These are phyloP conservation scores for Didymella segeticola DNA, from an alignment of 2,329 filamentous ascomycete species.

Conservation along the genomic window DNA sequence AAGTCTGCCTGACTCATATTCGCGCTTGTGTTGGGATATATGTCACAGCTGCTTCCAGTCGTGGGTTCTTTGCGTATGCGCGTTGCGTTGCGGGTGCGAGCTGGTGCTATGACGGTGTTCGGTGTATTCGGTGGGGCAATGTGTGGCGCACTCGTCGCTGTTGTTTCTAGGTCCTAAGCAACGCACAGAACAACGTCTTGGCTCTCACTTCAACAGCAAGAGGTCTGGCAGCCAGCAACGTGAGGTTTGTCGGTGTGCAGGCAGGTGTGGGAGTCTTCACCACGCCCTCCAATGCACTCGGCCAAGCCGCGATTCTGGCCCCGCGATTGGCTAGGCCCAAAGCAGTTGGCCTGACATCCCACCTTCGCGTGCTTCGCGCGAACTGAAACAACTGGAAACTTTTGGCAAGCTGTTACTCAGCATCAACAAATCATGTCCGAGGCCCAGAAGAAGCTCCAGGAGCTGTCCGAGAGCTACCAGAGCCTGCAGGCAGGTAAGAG, in stretches of 20 bases:
- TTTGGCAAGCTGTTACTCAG: conserved; percentile 34
- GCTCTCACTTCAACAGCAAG: background rate
- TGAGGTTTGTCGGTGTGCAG: conserved; percentile 3
- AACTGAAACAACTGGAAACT: conserved; percentile 19
- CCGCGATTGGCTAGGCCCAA: conserved; percentile 32
- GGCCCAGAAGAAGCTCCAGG: conserved; percentile 77
- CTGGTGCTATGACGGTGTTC: conserved; percentile 18
- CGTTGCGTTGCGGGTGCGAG: conserved; percentile 15
- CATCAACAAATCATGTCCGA: conserved; percentile 54
- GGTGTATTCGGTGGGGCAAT: conserved; percentile 18
- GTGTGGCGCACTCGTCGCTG: background rate
- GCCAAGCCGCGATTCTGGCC: conserved; percentile 20
- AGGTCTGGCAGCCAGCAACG: background rate
- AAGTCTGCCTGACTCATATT: conserved; percentile 96
- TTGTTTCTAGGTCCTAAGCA: background rate
- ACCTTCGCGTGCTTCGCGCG: conserved; percentile 29
- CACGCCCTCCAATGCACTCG: conserved; percentile 9
- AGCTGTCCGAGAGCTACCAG: conserved; percentile 85
- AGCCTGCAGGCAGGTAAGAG: conserved; percentile 78
- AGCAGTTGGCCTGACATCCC: conserved; percentile 31
- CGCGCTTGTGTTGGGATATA: conserved; percentile 38
- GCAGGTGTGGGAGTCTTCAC: conserved; percentile 3
- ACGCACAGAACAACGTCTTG: background rate
- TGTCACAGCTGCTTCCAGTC: conserved; percentile 1
- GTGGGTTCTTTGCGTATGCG: conserved; percentile 9